Conservation (phyloP, 192 early-diverging fungal genomes). For the Umbelopsis sp. region DNA sequence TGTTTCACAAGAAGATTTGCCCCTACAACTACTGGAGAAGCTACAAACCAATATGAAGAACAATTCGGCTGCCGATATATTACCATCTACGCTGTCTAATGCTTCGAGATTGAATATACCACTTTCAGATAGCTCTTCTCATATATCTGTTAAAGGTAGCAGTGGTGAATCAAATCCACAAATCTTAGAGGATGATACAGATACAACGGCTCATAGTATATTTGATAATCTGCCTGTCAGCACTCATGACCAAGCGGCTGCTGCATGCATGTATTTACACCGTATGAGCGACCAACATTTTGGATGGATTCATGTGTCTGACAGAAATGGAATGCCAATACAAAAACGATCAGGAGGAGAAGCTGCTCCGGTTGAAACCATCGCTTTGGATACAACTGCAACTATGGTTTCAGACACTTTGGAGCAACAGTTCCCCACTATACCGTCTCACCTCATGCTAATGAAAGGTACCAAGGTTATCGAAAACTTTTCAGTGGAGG, state of each 20-base stretch:
- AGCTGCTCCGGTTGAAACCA: neutral
- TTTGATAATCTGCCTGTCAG: slow-evolving; percentile 7
- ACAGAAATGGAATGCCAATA: slow-evolving; percentile 42
- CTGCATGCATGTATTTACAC: slow-evolving; percentile 33
- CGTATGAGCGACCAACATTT: slow-evolving; percentile 44
- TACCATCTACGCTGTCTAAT: neutral
- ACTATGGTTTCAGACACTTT: neutral
- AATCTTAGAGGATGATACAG: neutral
- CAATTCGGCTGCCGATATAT: neutral
- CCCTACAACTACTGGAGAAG: slow-evolving; percentile 22
- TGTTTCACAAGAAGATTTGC: slow-evolving; percentile 32
- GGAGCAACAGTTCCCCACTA: slow-evolving; percentile 43
- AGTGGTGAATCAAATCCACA: neutral
- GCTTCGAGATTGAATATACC: neutral
- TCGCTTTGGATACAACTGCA: neutral
- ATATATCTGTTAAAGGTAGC: neutral
- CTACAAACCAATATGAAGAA: slow-evolving; percentile 32
- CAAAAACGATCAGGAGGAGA: slow-evolving; percentile 43
- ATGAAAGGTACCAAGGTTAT: slow-evolving; percentile 55
- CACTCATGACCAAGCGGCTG: slow-evolving; percentile 26
- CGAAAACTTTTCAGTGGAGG: slow-evolving; percentile 52
- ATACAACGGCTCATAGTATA: neutral
- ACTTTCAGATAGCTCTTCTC: neutral
- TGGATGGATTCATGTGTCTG: slow-evolving; percentile 45
- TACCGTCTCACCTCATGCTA: slow-evolving; percentile 27